phyloP scores from a whole-genome alignment of 2,329 filamentous ascomycete genomes.

The Ophiostoma novo-ulmi region DNA sequence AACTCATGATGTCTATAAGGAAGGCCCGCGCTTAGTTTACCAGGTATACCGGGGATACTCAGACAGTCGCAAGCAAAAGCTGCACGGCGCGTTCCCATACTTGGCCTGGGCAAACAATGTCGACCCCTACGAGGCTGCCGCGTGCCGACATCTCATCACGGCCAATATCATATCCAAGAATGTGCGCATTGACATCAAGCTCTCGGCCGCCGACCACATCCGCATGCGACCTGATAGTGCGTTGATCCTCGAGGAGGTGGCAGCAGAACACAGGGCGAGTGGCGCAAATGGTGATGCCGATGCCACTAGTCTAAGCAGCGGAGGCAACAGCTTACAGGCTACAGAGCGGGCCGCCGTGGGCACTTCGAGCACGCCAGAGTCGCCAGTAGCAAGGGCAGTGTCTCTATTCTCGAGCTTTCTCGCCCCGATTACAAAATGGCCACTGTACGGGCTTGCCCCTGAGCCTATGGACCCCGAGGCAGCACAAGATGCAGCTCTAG shows the following conservation, averaged over 20 bases:
- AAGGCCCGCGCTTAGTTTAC: conserved; percentile 26
- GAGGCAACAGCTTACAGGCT: neutral
- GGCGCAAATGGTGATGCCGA: neutral
- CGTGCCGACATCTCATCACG: conserved; percentile 22
- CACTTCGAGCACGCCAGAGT: neutral
- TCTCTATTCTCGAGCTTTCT: conserved; percentile 2
- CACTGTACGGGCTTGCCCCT: neutral
- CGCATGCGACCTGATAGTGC: conserved; percentile 27
- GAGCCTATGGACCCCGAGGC: conserved; percentile 8
- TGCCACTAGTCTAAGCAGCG: neutral
- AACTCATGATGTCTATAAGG: conserved; percentile 25
- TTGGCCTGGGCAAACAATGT: conserved; percentile 28
- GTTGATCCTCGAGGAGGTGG: neutral
- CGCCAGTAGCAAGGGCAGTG: neutral
- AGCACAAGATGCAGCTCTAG: neutral
- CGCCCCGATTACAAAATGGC: neutral
- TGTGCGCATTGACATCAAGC: conserved; percentile 18
- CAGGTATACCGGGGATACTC: conserved; percentile 19
- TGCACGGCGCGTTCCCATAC: conserved; percentile 28
- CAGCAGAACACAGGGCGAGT: neutral
- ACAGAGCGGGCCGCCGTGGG: neutral
- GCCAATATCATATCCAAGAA: conserved; percentile 15
- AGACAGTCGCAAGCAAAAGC: conserved; percentile 7
- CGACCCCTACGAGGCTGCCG: conserved; percentile 24
- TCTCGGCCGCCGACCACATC: conserved; percentile 27